These are phyloP conservation scores for Saksenaea vasiformis DNA, from an alignment of 371 early-diverging fungal species.

Conservation along the genomic window DNA sequence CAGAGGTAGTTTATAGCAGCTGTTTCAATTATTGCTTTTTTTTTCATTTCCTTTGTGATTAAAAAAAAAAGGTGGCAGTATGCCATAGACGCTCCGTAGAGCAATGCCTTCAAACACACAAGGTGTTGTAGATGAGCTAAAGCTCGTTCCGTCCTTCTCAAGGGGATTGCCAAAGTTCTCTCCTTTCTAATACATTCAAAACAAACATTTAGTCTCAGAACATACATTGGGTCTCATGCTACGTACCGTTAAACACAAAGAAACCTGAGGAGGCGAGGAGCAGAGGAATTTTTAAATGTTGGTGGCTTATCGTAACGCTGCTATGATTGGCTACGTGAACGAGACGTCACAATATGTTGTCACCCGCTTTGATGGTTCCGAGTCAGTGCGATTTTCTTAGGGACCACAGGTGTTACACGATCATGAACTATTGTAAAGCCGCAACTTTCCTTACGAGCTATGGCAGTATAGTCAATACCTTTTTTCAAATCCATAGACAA, in stretches of 20 bases:
- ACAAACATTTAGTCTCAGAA: not conserved
- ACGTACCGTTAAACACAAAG: slow-evolving; percentile 38
- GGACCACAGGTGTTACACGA: too few species aligned
- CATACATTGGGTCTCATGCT: not conserved
- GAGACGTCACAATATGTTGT: too few species aligned
- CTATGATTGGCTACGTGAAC: too few species aligned
- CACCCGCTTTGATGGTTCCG: too few species aligned
- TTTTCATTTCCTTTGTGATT: slow-evolving; percentile 28
- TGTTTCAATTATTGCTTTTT: slow-evolving; percentile 2
- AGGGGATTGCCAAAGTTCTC: slow-evolving; percentile 60
- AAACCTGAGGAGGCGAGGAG: not conserved
- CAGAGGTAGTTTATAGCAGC: not conserved
- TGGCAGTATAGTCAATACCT: too few species aligned
- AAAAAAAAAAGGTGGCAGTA: slow-evolving; percentile 37
- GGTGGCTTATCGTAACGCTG: slow-evolving; percentile 6
- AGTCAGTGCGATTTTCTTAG: too few species aligned
- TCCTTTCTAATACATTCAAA: slow-evolving; percentile 34
- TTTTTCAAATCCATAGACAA: too few species aligned
- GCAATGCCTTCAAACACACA: slow-evolving; percentile 45
- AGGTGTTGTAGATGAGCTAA: slow-evolving; percentile 43
- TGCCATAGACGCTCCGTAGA: slow-evolving; percentile 41
- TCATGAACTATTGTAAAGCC: too few species aligned
- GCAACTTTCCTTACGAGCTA: too few species aligned
- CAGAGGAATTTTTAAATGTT: not conserved
- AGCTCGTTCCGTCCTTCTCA: slow-evolving; percentile 58